Base-by-base conservation (phyloP, 495 filamentous ascomycete species). In the Amorphotheca resinae region DNA sequence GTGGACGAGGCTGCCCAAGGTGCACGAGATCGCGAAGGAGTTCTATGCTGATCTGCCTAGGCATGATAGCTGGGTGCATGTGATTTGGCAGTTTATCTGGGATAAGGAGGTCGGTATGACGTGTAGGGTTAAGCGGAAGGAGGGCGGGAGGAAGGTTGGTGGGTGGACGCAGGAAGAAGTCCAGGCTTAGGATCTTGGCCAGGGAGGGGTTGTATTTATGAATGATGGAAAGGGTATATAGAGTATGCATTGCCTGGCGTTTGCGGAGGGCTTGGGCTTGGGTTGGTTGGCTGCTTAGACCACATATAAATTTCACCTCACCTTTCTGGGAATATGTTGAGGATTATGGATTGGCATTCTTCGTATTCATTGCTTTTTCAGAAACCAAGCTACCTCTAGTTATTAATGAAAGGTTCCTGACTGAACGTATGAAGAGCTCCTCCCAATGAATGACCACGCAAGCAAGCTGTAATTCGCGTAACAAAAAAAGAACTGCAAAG, bases 21-120 rank as follows among this genome's bases (percentile, higher is more conserved):
- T 99, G 42, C 73, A 85, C 56, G 60, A 72, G 46, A 81, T 93
- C n/a, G 91, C 91, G 7, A 71, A 67, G 42, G 91, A 96, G 60
- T 99, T 95, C 59, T 99, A 99, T 61, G 77, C 76, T 45, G 83
- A 85, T 16, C 66, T 99, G 44, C 93, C 91, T 2, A 71, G 72
- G 41, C 89, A 95, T 59, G 69, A 71, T 43, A 94, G 87, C 67
- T 99, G 91, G 91, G 72, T 77, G 6, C 80, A 81, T 58, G 89
- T 95, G 22, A 80, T 96, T 42, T 95, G 84, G 84, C 84, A 86
- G 37, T 99, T 99, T 58, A 80, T 96, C 41, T 75, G 80, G 64
- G 91, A 96, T 60, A 74, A 79, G 54, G 72, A 84, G 54, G 82
- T 96, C 33, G 85, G 87, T 2, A 73, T 93, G 56, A 85, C 80